Base-by-base conservation (phyloP, 495 filamentous ascomycete species). In the Trichoderma gamsii region DNA sequence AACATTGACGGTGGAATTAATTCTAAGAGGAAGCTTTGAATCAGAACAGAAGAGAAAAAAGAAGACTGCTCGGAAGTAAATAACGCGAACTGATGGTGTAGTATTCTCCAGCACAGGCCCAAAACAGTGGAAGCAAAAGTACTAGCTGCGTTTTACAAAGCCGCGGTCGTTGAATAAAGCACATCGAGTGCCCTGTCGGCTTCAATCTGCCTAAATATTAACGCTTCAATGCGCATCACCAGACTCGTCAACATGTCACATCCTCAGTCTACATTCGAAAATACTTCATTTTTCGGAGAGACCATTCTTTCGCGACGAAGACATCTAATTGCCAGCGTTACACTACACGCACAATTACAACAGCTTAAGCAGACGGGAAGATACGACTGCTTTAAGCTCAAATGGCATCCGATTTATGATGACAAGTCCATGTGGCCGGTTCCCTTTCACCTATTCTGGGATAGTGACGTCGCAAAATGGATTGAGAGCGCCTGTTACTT, bases 401-500 rank as follows among this genome's bases (percentile, higher is more conserved):
- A 80, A 72, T 82, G 80, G 81, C 81, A 86, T 66, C 78, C 81
- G 2, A 73, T 73, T 32, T 86, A 87, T 70, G 74, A 74, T n/a
- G 78, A 84, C 44, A 76, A 78, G 66, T 76, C 77, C 11, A 77
- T 75, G 0, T 85, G 81, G 79, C 85, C 85, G 0, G 74, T 84
- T 38, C 83, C 84, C 0, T 79, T 81, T 41, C 83, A 84, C 59
- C 75, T 83, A 51, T 87, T 86, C 71, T 88, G 83, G 84, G 86
- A 87, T 69, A 85, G 82, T 38, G 86, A 87, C 73, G 76, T 87
- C 15, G 84, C 81, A 6, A 87, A 87, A 72, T 86, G 84, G 82
- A 83, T 87, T 52, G 86, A 87, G 73, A 84, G 82, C 7, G 85
- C 85, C 2, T 86, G 82, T 69, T 87, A 87, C 61, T 79, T 87